Conservation (phyloP, 306 rosid genomes). For the Vicia villosa region DNA sequence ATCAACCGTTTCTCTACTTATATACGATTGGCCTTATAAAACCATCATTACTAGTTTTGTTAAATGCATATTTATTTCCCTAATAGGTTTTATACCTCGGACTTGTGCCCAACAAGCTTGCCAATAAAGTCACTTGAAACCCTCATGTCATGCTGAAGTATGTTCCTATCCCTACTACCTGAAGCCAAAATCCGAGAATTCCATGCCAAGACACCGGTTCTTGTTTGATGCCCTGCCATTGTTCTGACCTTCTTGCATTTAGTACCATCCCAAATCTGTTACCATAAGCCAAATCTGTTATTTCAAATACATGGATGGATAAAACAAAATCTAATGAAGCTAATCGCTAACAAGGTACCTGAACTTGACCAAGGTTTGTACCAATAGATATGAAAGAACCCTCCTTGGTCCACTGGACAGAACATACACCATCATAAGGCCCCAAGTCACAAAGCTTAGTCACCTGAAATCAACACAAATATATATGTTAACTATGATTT, state of each 20-base stretch:
- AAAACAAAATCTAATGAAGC: not conserved
- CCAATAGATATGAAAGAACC: conserved; percentile 95
- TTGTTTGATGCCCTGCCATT: conserved; percentile 97
- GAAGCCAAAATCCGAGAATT: conserved; percentile 89
- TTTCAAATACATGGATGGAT: not conserved
- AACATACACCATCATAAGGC: conserved; percentile 92
- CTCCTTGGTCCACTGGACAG: conserved; percentile 95
- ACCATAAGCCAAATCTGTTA: not conserved
- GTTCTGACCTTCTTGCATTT: conserved; percentile 89
- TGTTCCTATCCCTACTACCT: conserved; percentile 93
- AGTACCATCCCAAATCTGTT: conserved; percentile 93
- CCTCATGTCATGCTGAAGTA: conserved; percentile 95
- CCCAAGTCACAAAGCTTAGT: conserved; percentile 96
- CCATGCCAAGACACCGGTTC: conserved; percentile 98
- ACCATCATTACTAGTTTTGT: not conserved
- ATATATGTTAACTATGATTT: not conserved
- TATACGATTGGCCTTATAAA: not conserved
- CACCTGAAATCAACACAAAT: conserved; percentile 55
- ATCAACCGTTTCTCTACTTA: conserved; percentile 15
- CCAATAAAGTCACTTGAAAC: conserved; percentile 68
- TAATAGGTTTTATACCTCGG: conserved; percentile 65
- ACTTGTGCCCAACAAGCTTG: conserved; percentile 94
- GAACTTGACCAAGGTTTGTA: conserved; percentile 91
- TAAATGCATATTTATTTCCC: not conserved
- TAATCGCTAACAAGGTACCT: conserved; percentile 52